Conservation (phyloP, 352 stramenopile genomes). For the Pythium biforme region DNA sequence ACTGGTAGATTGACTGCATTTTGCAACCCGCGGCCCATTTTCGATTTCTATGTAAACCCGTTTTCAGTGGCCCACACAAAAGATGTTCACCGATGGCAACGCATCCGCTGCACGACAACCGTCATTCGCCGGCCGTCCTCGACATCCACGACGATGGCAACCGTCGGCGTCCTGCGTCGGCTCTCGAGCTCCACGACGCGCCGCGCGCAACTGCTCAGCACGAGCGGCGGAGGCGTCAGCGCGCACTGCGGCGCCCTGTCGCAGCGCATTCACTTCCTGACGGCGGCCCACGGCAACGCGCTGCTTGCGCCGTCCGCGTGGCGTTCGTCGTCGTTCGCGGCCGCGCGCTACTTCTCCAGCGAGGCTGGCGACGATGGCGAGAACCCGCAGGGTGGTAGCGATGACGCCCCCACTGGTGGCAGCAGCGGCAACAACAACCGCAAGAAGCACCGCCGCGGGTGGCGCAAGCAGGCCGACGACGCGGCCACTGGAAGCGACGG, state of each 20-base stretch:
- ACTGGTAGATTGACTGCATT: neutral
- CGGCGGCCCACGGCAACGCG: neutral
- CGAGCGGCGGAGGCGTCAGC: neutral
- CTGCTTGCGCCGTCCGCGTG: neutral
- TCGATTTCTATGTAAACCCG: no score
- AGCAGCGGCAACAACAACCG: constrained; percentile 8
- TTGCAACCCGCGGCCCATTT: neutral
- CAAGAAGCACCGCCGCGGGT: constrained; percentile 23
- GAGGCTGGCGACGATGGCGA: constrained; percentile 22
- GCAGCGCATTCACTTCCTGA: neutral
- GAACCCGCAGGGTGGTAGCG: constrained; percentile 23
- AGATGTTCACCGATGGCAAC: constrained; percentile 14
- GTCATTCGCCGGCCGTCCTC: constrained; percentile 8
- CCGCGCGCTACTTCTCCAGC: constrained; percentile 16
- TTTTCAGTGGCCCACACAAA: constrained; percentile 18
- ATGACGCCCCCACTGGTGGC: neutral
- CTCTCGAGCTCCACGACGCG: constrained; percentile 26
- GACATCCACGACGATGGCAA: constrained; percentile 20
- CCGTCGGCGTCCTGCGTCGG: constrained; percentile 24
- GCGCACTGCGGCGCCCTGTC: constrained; percentile 5
- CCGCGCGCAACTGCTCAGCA: constrained; percentile 18
- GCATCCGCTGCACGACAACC: constrained; percentile 8
- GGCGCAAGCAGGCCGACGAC: constrained; percentile 20
- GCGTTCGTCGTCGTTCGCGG: constrained; percentile 26
- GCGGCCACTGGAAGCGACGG: constrained; percentile 7